These are phyloP conservation scores for Fusarium palustre DNA, from an alignment of 2,329 filamentous ascomycete species.

Conservation along the genomic window DNA sequence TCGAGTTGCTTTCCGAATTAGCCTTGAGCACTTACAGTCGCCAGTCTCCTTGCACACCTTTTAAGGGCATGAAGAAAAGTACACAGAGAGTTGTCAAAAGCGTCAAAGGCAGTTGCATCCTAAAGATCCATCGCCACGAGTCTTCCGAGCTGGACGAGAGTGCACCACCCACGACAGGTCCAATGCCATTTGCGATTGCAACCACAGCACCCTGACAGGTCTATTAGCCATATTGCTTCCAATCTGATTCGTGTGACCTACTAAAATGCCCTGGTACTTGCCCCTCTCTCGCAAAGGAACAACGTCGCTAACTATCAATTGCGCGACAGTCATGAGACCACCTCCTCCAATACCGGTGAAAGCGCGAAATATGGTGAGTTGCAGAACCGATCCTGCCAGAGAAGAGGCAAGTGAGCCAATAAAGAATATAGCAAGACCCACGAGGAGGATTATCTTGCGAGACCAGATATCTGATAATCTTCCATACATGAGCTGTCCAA, in stretches of 20 bases:
- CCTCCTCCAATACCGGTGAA: conserved; percentile 72
- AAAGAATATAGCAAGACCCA: conserved; percentile 57
- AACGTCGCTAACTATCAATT: conserved; percentile 77
- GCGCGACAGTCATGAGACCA: conserved; percentile 76
- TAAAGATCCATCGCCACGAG: conserved; percentile 66
- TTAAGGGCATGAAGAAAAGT: conserved; percentile 68
- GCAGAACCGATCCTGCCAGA: conserved; percentile 54
- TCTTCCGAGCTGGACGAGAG: conserved; percentile 59
- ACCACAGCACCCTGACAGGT: conserved; percentile 59
- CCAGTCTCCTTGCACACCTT: conserved; percentile 65
- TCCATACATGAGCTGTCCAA: conserved; percentile 61
- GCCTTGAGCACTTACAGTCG: conserved; percentile 48
- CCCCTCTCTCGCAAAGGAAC: conserved; percentile 76
- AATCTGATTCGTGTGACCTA: conserved; percentile 17
- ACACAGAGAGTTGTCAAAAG: conserved; percentile 60
- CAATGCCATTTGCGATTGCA: conserved; percentile 65
- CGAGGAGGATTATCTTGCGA: conserved; percentile 56
- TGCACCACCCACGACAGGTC: conserved; percentile 65
- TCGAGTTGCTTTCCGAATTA: no score
- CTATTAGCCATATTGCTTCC: not conserved
- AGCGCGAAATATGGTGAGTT: conserved; percentile 57
- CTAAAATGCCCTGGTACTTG: conserved; percentile 74
- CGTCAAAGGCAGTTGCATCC: conserved; percentile 65
- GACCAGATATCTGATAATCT: conserved; percentile 61
- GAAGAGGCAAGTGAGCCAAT: conserved; percentile 58